Evolutionary conservation across 352 stramenopile species (phyloP).

Genomic region (Thraustochytrium striatum): DNA sequence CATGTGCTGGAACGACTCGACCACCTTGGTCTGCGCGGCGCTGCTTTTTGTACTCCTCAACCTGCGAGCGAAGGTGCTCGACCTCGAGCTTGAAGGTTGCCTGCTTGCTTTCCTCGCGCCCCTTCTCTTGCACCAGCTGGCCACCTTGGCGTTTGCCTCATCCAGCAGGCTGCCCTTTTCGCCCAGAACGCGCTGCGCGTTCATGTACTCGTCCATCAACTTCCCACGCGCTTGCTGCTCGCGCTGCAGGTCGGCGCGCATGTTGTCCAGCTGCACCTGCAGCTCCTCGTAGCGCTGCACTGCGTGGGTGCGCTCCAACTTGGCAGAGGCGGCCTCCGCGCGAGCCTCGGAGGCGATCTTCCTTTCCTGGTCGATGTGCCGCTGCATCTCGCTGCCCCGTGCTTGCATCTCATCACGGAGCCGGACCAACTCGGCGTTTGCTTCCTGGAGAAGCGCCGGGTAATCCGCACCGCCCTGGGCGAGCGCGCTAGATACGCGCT

Average conservation of each 20-base stretch:
- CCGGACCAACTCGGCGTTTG: no score
- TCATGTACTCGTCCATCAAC: background rate
- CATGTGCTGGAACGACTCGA: slow-evolving; percentile 54
- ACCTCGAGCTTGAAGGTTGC: background rate
- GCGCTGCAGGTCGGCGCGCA: background rate
- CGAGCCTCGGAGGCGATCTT: slow-evolving; percentile 19
- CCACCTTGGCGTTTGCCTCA: background rate
- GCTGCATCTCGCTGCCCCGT: background rate
- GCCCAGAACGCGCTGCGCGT: background rate
- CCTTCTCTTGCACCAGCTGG: slow-evolving; percentile 1
- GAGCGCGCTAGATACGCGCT: background rate
- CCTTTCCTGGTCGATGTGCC: slow-evolving; percentile 19
- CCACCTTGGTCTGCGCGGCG: background rate
- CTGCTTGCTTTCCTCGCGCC: background rate
- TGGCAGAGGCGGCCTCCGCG: slow-evolving; percentile 50
- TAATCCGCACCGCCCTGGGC: background rate
- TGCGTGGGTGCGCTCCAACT: slow-evolving; percentile 57
- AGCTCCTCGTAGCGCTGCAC: slow-evolving; percentile 59
- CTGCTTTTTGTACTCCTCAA: background rate
- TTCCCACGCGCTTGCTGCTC: background rate
- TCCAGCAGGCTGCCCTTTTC: background rate
- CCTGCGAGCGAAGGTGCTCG: background rate
- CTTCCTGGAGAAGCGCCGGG: background rate
- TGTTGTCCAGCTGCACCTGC: slow-evolving; percentile 68
- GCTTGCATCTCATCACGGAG: background rate